Base-by-base conservation (phyloP, 352 stramenopile species). In the Thalassiosira pacifica region DNA sequence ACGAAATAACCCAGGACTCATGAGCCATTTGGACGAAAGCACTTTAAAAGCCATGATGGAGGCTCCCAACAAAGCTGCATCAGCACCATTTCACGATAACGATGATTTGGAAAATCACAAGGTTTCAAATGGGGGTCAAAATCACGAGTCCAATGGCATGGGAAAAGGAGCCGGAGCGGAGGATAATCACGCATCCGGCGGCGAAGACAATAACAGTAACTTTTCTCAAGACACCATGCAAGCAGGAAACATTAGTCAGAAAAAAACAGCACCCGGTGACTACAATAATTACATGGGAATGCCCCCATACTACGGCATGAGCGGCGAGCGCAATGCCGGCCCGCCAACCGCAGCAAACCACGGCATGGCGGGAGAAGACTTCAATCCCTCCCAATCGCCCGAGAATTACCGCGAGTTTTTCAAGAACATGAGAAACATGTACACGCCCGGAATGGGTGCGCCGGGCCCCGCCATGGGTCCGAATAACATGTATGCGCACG, bases 371-470 rank as follows among this genome's bases (percentile, higher is more conserved):
- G 34, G 34, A 10, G 34, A 65, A 19, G 57, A 27, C 40, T 65
- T 65, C 26, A 34, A 65, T 40, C 40, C 57, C 24, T 22, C 19
- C n/a, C 29, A 65, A 40, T 65, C 57, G 11, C 18, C 57, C 6
- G 57, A 65, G 10, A 65, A 65, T 19, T 40, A 65, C 18, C 57
- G 26, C 26, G 57, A 65, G 10, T 10, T 40, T 27, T 65, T 65
- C 57, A 40, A 31, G 26, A 65, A 65, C 40, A 65, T 65, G 57
- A 40, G 57, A 26, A 34, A 65, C 11, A 40, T 40, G 27, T 31
- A 18, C 22, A 3, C 22, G 19, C 10, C 6, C 27, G 53, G 53
- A 24, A 57, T 57, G 45, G 45, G 11, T 22, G 10, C 6, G 6
- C 4, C 45, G n/a, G 45, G 5, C 2, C 34, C 34, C 10, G 16